Evolutionary conservation across 2,329 filamentous ascomycete genomes (phyloP).

Genomic region (Penicillium verrucosum): DNA sequence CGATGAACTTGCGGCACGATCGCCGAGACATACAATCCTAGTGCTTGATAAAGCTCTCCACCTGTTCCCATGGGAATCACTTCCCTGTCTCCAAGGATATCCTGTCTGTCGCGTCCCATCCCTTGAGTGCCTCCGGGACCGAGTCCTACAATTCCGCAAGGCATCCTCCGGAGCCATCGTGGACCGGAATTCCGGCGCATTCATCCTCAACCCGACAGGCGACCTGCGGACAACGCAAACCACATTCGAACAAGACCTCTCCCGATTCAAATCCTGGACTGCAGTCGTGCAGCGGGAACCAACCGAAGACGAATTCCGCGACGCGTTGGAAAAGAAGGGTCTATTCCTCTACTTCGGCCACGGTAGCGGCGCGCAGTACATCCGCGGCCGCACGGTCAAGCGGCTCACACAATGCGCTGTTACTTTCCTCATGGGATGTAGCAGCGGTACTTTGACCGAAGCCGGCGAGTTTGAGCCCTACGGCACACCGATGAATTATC

Average conservation of each 20-base stretch:
- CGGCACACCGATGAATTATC: slow-evolving; percentile 86
- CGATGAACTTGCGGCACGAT: slow-evolving; percentile 32
- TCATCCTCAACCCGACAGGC: slow-evolving; percentile 83
- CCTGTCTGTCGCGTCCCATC: slow-evolving; percentile 88
- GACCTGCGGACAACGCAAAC: slow-evolving; percentile 78
- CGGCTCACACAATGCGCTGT: slow-evolving; percentile 74
- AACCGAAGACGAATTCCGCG: slow-evolving; percentile 72
- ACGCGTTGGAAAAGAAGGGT: slow-evolving; percentile 62
- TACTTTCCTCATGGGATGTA: slow-evolving; percentile 91
- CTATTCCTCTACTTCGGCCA: slow-evolving; percentile 93
- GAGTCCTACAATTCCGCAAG: slow-evolving; percentile 57
- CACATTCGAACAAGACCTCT: slow-evolving; percentile 67
- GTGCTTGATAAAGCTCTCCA: slow-evolving; percentile 90
- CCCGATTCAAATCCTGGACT: slow-evolving; percentile 58
- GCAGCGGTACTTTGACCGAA: slow-evolving; percentile 74
- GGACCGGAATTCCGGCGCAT: slow-evolving; percentile 48
- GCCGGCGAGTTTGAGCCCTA: slow-evolving; percentile 87
- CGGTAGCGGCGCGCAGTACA: slow-evolving; percentile 90
- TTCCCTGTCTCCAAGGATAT: slow-evolving; percentile 75
- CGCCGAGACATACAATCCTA: slow-evolving; percentile 69
- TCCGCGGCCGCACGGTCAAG: slow-evolving; percentile 78
- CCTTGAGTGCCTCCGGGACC: slow-evolving; percentile 72
- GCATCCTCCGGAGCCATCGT: slow-evolving; percentile 18
- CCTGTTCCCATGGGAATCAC: slow-evolving; percentile 90
- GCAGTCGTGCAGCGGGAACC: slow-evolving; percentile 67